Evolutionary conservation across 2,329 filamentous ascomycete genomes (phyloP), one percentile per base, ranked within the genome.

Genomic region (Penicillium freii): DNA sequence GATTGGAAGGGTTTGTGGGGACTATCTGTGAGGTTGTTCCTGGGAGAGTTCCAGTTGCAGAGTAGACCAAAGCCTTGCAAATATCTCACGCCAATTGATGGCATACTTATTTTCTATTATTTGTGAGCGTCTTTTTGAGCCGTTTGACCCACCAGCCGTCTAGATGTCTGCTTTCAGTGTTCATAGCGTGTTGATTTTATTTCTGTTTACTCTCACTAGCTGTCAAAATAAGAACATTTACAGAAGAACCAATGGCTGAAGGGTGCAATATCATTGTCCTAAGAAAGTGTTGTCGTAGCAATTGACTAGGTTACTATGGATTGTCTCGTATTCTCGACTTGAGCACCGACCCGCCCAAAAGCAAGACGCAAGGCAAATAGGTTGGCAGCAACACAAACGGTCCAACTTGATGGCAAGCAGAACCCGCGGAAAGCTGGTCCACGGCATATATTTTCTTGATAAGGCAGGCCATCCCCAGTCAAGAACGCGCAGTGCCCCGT

Each of bases 1-100:
- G 82, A 1, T 65, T 87, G 11, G 83, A 85, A 57, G 84, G 85
- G 0, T 86, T 86, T 70, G 83, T 86, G 19, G 85, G 85, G 0
- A 74, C 67, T 39, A 66, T 81, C 23, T 69, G 68, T 58, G 75
- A 75, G 43, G 70, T 76, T 23, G 40, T 66, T 36, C 40, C 55
- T 31, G 59, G 65, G 25, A 47, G 55, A 23, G 19, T 36, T 15
- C 44, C 46, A 34, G 51, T 53, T 21, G 33, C 39, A 40, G 58
- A 51, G 25, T 56, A 51, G 56, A 23, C 9, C 13, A 1, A 17
- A 38, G 11, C 49, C 62, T 48, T 33, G 23, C 25, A 27, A n/a
- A 49, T 27, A 31, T 11, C 11, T 34, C 0, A 10, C 21, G 25
- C 17, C n/a, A 25, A 29, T 51, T 33, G 13, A 31, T 51, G 36